These are phyloP conservation scores for Nicotiana undulata DNA, from an alignment of 257 asterid species.

Conservation along the genomic window DNA sequence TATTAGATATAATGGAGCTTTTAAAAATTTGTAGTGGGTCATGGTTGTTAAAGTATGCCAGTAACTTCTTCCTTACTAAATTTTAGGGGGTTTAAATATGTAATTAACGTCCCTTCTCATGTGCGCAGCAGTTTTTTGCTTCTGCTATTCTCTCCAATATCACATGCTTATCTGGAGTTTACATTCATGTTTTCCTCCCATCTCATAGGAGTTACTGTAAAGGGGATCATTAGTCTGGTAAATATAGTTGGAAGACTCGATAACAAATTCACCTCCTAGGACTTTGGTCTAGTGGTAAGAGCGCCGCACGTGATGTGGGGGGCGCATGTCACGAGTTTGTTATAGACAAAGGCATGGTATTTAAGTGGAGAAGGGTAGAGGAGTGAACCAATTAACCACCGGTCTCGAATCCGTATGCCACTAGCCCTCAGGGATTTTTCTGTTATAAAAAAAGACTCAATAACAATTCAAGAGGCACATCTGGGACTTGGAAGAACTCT, in stretches of 20 bases:
- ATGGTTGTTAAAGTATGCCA: not conserved
- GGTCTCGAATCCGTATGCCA: not conserved
- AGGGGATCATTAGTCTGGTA: not conserved
- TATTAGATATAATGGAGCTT: not conserved
- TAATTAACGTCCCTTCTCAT: not conserved
- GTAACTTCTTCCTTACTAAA: not conserved
- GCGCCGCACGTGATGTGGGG: not conserved
- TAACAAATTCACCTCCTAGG: not conserved
- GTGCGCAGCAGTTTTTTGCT: not conserved
- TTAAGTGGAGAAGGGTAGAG: not conserved
- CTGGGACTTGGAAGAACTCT: not conserved
- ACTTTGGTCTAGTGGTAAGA: not conserved
- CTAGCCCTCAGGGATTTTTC: not conserved
- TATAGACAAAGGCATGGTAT: not conserved
- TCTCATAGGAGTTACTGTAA: not conserved
- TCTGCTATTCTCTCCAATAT: not conserved
- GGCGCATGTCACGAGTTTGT: not conserved
- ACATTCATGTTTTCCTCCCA: not conserved
- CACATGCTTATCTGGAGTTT: not conserved
- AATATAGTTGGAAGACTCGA: not conserved
- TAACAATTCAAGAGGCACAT: not conserved
- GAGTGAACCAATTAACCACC: not conserved
- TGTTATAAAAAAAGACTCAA: not conserved
- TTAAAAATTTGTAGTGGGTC: not conserved
- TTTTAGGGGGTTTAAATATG: not conserved